Percentiles rank a stretch among this genome's conserved stretches.
Evolutionary conservation across 257 asterid species (phyloP).

Genomic region (Gentiana macrophylla): DNA sequence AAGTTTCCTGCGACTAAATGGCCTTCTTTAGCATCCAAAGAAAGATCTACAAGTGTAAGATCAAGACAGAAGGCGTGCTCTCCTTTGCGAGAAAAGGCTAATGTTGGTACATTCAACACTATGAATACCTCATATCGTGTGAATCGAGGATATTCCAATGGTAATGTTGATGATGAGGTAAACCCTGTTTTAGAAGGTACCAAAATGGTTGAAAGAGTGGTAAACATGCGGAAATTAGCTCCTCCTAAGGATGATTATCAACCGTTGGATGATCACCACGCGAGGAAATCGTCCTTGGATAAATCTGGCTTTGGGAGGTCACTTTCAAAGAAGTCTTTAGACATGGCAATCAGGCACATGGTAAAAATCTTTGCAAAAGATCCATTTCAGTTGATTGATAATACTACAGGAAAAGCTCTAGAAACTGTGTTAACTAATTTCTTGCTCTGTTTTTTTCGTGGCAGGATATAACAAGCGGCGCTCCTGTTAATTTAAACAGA

Average conservation of each 20-base stretch:
- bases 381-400: not conserved
- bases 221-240: slow-evolving; percentile 84
- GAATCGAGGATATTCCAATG: slow-evolving; percentile 35
- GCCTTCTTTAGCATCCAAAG: slow-evolving; percentile 63
- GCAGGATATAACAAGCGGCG: slow-evolving; percentile 63
- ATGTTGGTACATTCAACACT: slow-evolving; percentile 11
- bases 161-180: slow-evolving; percentile 34
- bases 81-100: slow-evolving; percentile 36
- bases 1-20: slow-evolving; percentile 33
- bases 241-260: slow-evolving; percentile 59
- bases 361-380: slow-evolving; percentile 20
- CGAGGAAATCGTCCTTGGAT: slow-evolving; percentile 40
- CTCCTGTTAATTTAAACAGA: slow-evolving; percentile 24
- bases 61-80: slow-evolving; percentile 58
- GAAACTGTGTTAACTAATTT: not conserved
- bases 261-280: slow-evolving; percentile 19
- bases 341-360: slow-evolving; percentile 94
- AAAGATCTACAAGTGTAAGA: slow-evolving; percentile 18
- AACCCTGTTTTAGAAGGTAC: slow-evolving; percentile 75
- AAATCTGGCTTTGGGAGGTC: slow-evolving; percentile 75
- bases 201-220: slow-evolving; percentile 81
- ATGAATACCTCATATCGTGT: slow-evolving; percentile 28
- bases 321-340: slow-evolving; percentile 65
- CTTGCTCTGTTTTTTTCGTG: slow-evolving; percentile 1
- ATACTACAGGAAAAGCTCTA: not conserved